Evolutionary conservation across 2,329 filamentous ascomycete species (phyloP), one percentile per base, ranked within the genome.

Genomic region (Neoascochyta sp.): DNA sequence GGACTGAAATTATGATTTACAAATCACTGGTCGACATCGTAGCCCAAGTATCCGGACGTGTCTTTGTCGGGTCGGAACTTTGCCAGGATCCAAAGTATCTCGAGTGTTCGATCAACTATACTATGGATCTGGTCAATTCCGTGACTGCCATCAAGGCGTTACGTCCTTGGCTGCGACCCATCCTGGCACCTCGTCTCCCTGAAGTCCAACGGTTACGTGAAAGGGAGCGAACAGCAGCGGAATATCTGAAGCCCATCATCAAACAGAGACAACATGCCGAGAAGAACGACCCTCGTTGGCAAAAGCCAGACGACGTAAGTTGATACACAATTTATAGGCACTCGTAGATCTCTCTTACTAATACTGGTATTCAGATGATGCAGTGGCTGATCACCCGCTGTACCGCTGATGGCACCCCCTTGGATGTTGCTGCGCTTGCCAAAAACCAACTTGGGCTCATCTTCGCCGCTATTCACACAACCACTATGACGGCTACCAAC

Each of bases 291-390:
- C 49, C 49, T 0, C 43, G 53, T 10, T 62, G 53, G 37, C 35
- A 59, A 29, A 53, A 50, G 21, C 58, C 56, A 4, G 52, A 63
- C 21, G 63, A 66, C 27, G n/a, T n/a, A n/a, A n/a, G n/a, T n/a
- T n/a, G n/a, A n/a, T n/a, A n/a, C n/a, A n/a, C n/a, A n/a, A n/a
- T n/a, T n/a, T n/a, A n/a, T n/a, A n/a, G n/a, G n/a, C n/a, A n/a
- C n/a, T n/a, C n/a, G n/a, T n/a, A n/a, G n/a, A n/a, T n/a, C n/a
- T n/a, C n/a, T n/a, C n/a, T n/a, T n/a, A n/a, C n/a, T n/a, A n/a
- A n/a, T n/a, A n/a, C n/a, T n/a, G n/a, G n/a, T n/a, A n/a, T n/a
- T n/a, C n/a, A n/a, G n/a, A 47, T 65, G 48, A 34, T 65, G 20
- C 56, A 62, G 32, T 64, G 60, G 61, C 42, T 63, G 29, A 43